Percentiles rank a stretch among this genome's conserved stretches.
These are phyloP conservation scores for Thuja plicata DNA, from an alignment of 83 land plant genomes.

Conservation along the genomic window DNA sequence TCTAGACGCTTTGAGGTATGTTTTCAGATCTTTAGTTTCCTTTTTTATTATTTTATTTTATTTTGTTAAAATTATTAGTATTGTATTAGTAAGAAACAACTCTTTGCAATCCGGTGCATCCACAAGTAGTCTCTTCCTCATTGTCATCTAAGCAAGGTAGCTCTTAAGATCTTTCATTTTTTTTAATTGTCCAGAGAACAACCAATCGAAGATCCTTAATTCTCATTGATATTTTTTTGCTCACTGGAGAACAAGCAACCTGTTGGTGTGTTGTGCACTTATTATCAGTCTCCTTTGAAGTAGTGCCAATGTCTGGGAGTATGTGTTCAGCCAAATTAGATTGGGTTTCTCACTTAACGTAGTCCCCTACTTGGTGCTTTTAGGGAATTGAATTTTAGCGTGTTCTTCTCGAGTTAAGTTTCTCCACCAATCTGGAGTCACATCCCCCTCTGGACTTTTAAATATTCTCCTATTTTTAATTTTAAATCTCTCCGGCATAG, in stretches of 20 bases:
- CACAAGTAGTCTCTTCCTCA: background rate
- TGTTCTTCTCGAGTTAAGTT: background rate
- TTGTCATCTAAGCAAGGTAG: background rate
- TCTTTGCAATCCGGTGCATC: background rate
- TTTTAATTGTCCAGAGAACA: background rate
- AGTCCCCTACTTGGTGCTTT: background rate
- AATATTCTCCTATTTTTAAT: background rate
- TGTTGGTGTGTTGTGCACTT: background rate
- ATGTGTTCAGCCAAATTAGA: background rate
- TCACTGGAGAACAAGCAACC: background rate
- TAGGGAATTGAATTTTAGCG: background rate
- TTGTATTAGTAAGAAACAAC: background rate
- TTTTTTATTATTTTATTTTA: background rate
- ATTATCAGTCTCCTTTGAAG: background rate
- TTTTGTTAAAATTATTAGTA: too few relatives aligned
- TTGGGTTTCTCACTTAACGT: background rate
- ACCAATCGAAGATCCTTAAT: background rate
- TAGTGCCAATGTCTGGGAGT: background rate
- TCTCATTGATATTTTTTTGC: background rate
- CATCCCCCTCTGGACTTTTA: background rate
- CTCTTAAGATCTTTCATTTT: background rate
- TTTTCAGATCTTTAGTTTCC: background rate
- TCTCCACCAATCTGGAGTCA: background rate
- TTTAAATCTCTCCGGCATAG: background rate
- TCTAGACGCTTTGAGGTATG: constrained; percentile 90